Percentiles rank a stretch among this genome's conserved stretches.
Evolutionary conservation across 2,329 filamentous ascomycete genomes (phyloP).

Genomic region (Bertia moriformis): DNA sequence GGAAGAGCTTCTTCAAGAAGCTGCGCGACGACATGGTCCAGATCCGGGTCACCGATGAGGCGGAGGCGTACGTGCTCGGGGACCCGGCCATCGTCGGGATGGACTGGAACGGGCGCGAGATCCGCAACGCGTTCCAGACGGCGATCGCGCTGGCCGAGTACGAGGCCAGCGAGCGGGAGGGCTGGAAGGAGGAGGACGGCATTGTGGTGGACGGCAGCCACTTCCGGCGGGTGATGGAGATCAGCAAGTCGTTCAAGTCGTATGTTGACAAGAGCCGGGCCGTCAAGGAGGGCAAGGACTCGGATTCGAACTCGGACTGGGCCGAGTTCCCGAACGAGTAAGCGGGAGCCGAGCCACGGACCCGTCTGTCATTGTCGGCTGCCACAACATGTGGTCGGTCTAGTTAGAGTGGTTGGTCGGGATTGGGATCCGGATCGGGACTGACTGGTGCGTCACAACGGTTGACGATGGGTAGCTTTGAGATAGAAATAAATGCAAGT

Average conservation of each 20-base stretch:
- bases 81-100: slow-evolving; percentile 2
- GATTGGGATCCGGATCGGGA: too few relatives aligned
- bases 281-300: not conserved
- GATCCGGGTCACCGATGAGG: not conserved
- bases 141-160: slow-evolving; percentile 3
- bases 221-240: not conserved
- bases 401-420: too few relatives aligned
- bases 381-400: too few relatives aligned
- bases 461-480: too few relatives aligned
- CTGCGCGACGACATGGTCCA: not conserved
- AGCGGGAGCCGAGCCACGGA: too few relatives aligned
- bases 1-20: slow-evolving; percentile 2
- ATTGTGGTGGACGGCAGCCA: not conserved
- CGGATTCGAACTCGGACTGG: not conserved
- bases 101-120: slow-evolving; percentile 5
- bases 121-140: slow-evolving; percentile 5
- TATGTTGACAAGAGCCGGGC: not conserved
- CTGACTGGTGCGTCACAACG: too few relatives aligned
- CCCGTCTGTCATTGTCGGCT: too few relatives aligned
- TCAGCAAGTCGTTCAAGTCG: not conserved
- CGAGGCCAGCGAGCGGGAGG: not conserved
- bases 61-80: not conserved
- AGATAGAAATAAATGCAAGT: too few relatives aligned
- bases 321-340: not conserved
- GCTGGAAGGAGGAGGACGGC: not conserved